phyloP scores from a whole-genome alignment of 768 basidiomycete species.

The Hypsizygus marmoreus region DNA sequence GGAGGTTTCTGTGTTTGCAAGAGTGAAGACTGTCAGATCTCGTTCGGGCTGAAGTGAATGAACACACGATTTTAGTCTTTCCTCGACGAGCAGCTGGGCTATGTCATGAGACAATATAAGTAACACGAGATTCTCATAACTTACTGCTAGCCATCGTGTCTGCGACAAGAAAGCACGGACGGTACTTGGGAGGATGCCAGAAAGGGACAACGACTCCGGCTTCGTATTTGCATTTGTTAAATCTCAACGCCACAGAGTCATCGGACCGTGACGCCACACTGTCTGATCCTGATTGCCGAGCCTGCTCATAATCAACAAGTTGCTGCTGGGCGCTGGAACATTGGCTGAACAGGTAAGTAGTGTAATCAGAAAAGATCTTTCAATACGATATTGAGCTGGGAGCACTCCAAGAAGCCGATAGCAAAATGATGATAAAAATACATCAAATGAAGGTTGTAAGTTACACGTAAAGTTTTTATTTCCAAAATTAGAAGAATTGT shows the following conservation, averaged over 20 bases:
- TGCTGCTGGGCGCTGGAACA: too few relatives aligned
- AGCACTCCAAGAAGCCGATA: too few relatives aligned
- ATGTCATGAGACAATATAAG: background rate
- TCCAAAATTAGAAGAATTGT: constrained; percentile 7
- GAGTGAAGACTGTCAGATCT: too few relatives aligned
- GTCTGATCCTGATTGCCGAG: too few relatives aligned
- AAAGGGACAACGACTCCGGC: too few relatives aligned
- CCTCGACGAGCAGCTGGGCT: constrained; percentile 37
- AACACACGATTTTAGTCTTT: constrained; percentile 49
- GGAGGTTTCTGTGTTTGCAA: constrained; percentile 50
- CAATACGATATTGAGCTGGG: too few relatives aligned
- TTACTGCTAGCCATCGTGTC: constrained; percentile 25
- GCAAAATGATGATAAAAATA: constrained; percentile 5
- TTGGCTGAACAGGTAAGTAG: too few relatives aligned
- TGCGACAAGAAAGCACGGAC: too few relatives aligned
- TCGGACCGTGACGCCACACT: too few relatives aligned
- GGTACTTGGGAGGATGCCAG: too few relatives aligned
- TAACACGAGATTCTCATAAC: constrained; percentile 12
- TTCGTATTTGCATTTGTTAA: background rate
- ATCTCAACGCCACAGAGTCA: background rate
- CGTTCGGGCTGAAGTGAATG: constrained; percentile 6
- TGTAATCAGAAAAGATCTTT: too few relatives aligned
- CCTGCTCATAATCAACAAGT: too few relatives aligned
- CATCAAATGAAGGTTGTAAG: background rate
- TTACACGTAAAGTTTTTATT: background rate